These are phyloP conservation scores for Alloascoidea hylecoeti DNA, from an alignment of 805 yeast genomes.

Conservation along the genomic window DNA sequence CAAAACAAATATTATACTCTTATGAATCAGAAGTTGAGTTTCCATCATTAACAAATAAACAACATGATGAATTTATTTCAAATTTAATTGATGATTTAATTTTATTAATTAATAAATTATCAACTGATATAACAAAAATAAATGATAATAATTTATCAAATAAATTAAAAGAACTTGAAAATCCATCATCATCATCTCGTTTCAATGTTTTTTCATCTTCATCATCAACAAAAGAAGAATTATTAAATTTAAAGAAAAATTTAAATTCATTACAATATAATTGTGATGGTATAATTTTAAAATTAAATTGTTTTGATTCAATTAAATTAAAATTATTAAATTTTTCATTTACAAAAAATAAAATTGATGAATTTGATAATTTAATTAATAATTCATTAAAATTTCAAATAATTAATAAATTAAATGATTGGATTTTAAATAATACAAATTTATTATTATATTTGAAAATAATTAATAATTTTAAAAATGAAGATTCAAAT, in stretches of 20 bases:
- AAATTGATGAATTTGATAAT: conserved; percentile 14
- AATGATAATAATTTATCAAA: conserved; percentile 19
- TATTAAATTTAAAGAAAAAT: conserved; percentile 14
- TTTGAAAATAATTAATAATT: background rate
- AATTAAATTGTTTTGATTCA: conserved; percentile 20
- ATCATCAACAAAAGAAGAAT: conserved; percentile 7
- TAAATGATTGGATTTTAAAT: background rate
- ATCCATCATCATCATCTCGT: conserved; percentile 5
- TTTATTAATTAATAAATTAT: conserved; percentile 5
- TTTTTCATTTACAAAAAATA: conserved; percentile 14
- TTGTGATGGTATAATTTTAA: conserved; percentile 11
- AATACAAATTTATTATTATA: background rate
- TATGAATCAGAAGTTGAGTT: background rate
- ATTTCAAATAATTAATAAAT: conserved; percentile 52
- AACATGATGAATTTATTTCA: background rate
- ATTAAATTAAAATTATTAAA: conserved; percentile 15
- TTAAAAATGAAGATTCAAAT: background rate
- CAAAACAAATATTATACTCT: background rate
- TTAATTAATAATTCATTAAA: conserved; percentile 19
- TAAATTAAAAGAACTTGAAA: conserved; percentile 14
- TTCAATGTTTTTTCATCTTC: background rate
- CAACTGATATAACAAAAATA: conserved; percentile 10
- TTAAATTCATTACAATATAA: conserved; percentile 8
- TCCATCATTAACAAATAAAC: background rate
- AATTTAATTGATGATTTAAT: background rate